Evolutionary conservation across 805 yeast genomes (phyloP).

Genomic region (Candida caryicola): DNA sequence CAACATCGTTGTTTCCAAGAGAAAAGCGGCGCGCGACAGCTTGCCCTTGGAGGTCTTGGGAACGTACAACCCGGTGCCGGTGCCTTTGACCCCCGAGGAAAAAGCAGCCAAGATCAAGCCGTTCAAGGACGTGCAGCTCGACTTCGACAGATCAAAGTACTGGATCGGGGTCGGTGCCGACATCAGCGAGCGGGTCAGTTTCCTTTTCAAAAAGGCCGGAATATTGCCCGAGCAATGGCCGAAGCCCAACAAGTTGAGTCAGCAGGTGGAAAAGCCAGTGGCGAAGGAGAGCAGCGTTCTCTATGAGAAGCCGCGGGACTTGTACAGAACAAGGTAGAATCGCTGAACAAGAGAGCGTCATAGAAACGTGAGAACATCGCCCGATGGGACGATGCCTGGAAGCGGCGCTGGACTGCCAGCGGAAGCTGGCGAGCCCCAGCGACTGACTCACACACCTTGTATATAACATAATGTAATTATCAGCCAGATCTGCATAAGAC

Average conservation of each 20-base stretch:
- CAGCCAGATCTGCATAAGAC: not conserved
- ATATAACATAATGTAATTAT: too few species aligned
- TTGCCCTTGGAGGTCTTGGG: constrained; percentile 95
- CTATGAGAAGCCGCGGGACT: constrained; percentile 32
- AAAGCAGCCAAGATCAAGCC: constrained; percentile 55
- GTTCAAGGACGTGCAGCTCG: constrained; percentile 75
- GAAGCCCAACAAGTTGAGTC: constrained; percentile 40
- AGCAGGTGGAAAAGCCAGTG: constrained; percentile 30
- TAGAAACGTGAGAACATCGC: too few species aligned
- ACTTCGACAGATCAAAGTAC: constrained; percentile 85
- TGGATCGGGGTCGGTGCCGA: constrained; percentile 98
- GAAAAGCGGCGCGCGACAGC: constrained; percentile 73
- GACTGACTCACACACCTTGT: not conserved
- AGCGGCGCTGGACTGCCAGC: not conserved
- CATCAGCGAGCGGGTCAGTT: constrained; percentile 78
- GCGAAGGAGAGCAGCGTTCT: constrained; percentile 23
- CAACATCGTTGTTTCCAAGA: constrained; percentile 86
- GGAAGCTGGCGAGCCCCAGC: too few species aligned
- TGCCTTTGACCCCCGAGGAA: constrained; percentile 63
- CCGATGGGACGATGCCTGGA: too few species aligned
- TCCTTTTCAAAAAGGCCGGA: constrained; percentile 76
- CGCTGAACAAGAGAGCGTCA: too few species aligned
- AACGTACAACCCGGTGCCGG: constrained; percentile 83
- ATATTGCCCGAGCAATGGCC: constrained; percentile 61
- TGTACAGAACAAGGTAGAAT: constrained; percentile 33